Base-by-base conservation (phyloP, 495 filamentous ascomycete species). In the Penicillium flavigenum region DNA sequence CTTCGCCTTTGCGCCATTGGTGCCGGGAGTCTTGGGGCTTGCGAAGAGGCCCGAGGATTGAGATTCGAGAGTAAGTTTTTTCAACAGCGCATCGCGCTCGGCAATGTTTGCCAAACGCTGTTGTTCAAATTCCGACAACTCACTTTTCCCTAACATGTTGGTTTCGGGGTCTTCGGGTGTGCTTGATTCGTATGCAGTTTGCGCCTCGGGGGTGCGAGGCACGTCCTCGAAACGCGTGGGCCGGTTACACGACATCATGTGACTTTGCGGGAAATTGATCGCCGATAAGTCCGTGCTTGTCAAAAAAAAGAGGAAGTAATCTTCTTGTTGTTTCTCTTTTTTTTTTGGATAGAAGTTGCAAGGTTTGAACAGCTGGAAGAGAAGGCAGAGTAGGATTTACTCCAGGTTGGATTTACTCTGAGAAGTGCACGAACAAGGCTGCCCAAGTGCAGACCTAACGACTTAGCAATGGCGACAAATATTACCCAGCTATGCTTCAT, bases 61-160 rank as follows among this genome's bases (percentile, higher is more conserved):
- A 20, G 80, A 67, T 47, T 83, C 78, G 22, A 83, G 71, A 2
- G 77, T 72, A 31, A 81, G 76, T 62, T 79, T 76, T 63, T 77
- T 86, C 56, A 91, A 76, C 6, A 91, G 77, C 10, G 82, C 86
- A 73, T 88, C 81, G 59, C 88, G 88, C 61, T 88, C 85, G 22
- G 86, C 86, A 50, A 91, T 91, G 51, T 89, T 91, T 43, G 81
- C 85, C 54, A 87, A 82, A 0, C 88, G 81, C 61, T 87, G 81
- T 38, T 77, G 76, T 68, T 91, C 88, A 59, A 90, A 89, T 3
- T 89, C 87, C 56, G 79, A 86, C 26, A 86, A 55, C 39, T 78
- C 78, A 38, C 64, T 36, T 10, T 36, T 56, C 5, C n/a, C 60
- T 10, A 43, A 8, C 57, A 63, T 63, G n/a, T 27, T 52, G 41